These are phyloP conservation scores for Penicillium robsamsonii DNA, from an alignment of 495 filamentous ascomycete species.

Conservation along the genomic window DNA sequence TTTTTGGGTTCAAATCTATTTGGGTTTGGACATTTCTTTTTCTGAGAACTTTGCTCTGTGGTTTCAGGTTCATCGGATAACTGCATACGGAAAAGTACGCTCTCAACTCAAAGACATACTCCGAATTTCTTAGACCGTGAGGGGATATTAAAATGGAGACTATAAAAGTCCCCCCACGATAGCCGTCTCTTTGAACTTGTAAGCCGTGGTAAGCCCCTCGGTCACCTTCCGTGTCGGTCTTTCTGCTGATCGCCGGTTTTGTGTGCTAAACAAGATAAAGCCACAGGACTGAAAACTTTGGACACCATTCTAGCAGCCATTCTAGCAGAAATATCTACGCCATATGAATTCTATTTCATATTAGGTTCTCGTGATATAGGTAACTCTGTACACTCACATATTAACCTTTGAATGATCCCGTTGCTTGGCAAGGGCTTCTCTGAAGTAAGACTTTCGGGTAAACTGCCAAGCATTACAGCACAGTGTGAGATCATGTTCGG, in stretches of 20 bases:
- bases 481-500: not conserved
- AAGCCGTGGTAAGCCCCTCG: not conserved
- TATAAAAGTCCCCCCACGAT: not conserved
- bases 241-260: not conserved
- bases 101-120: not conserved
- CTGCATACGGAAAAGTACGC: not conserved
- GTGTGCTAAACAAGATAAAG: not conserved
- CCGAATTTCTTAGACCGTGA: slow-evolving; percentile 1
- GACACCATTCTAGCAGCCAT: too few relatives aligned
- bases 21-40: not conserved
- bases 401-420: not conserved
- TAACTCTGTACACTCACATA: not conserved
- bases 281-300: not conserved
- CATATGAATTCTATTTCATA: too few relatives aligned
- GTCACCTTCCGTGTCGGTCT: too few relatives aligned
- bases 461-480: not conserved
- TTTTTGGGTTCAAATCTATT: not conserved
- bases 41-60: not conserved
- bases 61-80: not conserved
- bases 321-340: not conserved
- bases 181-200: not conserved
- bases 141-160: not conserved
- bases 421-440: slow-evolving; percentile 15
- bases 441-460: slow-evolving; percentile 7
- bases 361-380: not conserved